A percentile compares a stretch with the other conserved stretches of the same genome.
phyloP scores from a whole-genome alignment of 306 rosid genomes.

The Datisca glomerata region DNA sequence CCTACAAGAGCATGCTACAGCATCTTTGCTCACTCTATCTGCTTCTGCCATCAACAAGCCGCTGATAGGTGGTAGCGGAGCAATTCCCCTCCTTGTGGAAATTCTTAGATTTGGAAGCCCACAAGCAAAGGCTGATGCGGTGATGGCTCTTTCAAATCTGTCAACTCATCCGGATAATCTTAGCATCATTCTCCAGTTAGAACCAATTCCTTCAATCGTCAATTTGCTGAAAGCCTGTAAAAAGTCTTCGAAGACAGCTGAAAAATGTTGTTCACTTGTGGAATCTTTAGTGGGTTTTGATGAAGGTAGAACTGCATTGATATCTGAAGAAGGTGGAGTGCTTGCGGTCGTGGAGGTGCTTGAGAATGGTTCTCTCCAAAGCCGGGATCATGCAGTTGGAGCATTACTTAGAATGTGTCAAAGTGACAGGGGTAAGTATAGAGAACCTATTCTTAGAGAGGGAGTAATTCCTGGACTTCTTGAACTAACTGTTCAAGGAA shows the following conservation, averaged over 20 bases:
- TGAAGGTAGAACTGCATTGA: constrained; percentile 62
- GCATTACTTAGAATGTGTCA: constrained; percentile 73
- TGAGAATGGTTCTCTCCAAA: constrained; percentile 74
- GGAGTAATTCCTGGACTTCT: constrained; percentile 97
- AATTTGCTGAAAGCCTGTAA: constrained; percentile 56
- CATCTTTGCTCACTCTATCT: constrained; percentile 83
- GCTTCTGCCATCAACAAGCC: constrained; percentile 81
- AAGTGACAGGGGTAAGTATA: constrained; percentile 69
- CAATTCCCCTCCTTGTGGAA: constrained; percentile 82
- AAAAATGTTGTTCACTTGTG: constrained; percentile 74
- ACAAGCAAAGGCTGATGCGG: constrained; percentile 83
- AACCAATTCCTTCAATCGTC: constrained; percentile 58
- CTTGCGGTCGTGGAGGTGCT: constrained; percentile 93
- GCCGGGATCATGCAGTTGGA: constrained; percentile 85
- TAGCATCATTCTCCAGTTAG: constrained; percentile 37
- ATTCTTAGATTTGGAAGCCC: constrained; percentile 62
- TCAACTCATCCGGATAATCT: constrained; percentile 57
- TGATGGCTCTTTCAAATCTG: constrained; percentile 93
- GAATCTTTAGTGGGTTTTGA: constrained; percentile 70
- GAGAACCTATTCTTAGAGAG: constrained; percentile 83
- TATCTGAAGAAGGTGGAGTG: constrained; percentile 79
- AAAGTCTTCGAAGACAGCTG: constrained; percentile 83
- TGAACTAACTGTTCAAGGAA: constrained; percentile 95
- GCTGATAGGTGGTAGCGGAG: constrained; percentile 59
- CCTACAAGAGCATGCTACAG: constrained; percentile 76